These are phyloP conservation scores for Colletotrichum eleusines DNA, from an alignment of 2,329 filamentous ascomycete genomes.

Conservation along the genomic window DNA sequence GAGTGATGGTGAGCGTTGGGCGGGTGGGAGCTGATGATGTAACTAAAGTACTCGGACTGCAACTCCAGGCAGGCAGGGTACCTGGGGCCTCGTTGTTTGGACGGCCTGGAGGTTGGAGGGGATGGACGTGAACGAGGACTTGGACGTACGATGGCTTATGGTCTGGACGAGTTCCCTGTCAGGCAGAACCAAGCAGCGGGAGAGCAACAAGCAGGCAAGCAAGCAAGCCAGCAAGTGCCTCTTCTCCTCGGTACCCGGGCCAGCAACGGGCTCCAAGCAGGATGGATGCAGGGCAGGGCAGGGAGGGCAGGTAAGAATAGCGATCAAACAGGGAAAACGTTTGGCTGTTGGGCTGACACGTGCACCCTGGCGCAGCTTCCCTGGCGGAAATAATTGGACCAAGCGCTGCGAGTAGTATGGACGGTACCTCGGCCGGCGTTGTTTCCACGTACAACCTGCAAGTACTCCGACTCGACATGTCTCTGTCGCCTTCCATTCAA, in stretches of 20 bases:
- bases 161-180: neutral
- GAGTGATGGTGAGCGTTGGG: conserved; percentile 2
- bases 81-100: conserved; percentile 19
- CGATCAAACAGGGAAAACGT: conserved; percentile 37
- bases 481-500: neutral
- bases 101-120: conserved; percentile 30
- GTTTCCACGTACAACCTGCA: neutral
- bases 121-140: conserved; percentile 3
- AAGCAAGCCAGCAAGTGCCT: neutral
- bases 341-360: conserved; percentile 42
- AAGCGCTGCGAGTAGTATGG: neutral
- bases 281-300: conserved; percentile 18
- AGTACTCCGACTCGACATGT: neutral
- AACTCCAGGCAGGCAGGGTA: conserved; percentile 27
- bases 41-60: conserved; percentile 40
- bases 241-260: neutral
- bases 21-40: conserved; percentile 37
- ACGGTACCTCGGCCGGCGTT: neutral
- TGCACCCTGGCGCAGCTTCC: conserved; percentile 40
- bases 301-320: conserved; percentile 31
- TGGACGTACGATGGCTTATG: conserved; percentile 8
- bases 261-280: conserved; percentile 1
- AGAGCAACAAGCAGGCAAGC: neutral
- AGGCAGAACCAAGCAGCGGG: conserved; percentile 11
- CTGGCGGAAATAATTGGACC: conserved; percentile 19